Evolutionary conservation across 2,329 filamentous ascomycete species (phyloP).

Genomic region (Diaporthe aspalathi): DNA sequence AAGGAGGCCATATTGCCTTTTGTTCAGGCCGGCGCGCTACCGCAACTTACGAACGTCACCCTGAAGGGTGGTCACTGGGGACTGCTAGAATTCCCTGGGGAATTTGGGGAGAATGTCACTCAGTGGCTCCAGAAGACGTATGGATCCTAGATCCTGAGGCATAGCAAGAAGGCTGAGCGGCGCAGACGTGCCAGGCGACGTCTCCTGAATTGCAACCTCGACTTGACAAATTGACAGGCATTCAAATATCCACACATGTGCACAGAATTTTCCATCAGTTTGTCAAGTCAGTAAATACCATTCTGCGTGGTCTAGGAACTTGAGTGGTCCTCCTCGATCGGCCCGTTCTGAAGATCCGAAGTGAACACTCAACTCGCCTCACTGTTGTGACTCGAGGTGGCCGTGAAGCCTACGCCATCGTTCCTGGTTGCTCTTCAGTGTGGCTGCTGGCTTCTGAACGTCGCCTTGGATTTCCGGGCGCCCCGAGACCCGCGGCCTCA

Average conservation of each 20-base stretch:
- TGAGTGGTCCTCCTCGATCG: not conserved
- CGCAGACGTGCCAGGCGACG: not conserved
- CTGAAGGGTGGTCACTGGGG: constrained; percentile 48
- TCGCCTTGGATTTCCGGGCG: not conserved
- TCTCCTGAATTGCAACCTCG: not conserved
- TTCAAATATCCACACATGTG: not conserved
- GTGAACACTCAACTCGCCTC: not conserved
- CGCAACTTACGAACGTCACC: constrained; percentile 43
- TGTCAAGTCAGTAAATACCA: too few species aligned
- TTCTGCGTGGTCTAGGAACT: not conserved
- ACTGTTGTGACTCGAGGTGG: not conserved
- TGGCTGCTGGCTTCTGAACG: not conserved
- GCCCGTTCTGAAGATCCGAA: not conserved
- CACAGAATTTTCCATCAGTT: not conserved
- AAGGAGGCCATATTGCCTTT: constrained; percentile 40
- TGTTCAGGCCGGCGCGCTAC: constrained; percentile 43
- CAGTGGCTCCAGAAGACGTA: constrained; percentile 30
- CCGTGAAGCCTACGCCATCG: not conserved
- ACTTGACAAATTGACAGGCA: not conserved
- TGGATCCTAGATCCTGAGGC: not conserved
- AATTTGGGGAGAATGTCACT: constrained; percentile 41
- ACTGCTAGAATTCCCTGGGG: constrained; percentile 45
- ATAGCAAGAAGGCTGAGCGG: not conserved
- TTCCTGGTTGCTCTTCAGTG: not conserved
- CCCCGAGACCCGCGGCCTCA: not conserved